Evolutionary conservation across 495 filamentous ascomycete genomes (phyloP).

Genomic region (Xylaria venustula): DNA sequence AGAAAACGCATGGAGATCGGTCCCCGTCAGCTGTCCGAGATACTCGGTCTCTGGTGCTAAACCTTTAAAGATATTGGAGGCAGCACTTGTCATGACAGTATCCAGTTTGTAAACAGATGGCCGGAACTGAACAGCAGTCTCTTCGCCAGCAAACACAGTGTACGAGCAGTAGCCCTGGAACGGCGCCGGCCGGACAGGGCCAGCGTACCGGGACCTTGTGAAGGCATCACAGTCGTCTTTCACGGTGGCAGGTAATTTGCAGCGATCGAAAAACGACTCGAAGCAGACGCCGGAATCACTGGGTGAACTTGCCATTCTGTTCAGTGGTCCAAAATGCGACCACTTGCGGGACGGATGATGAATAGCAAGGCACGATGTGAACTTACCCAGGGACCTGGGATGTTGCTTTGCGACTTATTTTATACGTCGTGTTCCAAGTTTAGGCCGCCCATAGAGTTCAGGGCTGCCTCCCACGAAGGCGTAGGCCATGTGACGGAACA

Average conservation of each 20-base stretch:
- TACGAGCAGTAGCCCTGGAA: conserved; percentile 55
- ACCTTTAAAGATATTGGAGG: conserved; percentile 35
- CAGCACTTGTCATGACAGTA: conserved; percentile 35
- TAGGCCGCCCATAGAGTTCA: not conserved
- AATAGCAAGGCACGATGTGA: not conserved
- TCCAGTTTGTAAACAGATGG: conserved; percentile 43
- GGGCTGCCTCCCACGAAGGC: not conserved
- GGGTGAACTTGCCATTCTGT: conserved; percentile 18
- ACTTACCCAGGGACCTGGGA: not conserved
- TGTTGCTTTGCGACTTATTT: not conserved
- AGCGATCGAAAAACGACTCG: conserved; percentile 26
- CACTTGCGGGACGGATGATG: not conserved
- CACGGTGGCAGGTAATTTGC: conserved; percentile 17
- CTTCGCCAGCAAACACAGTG: conserved; percentile 40
- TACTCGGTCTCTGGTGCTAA: conserved; percentile 38
- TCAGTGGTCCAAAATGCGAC: not conserved
- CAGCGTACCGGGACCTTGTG: conserved; percentile 17
- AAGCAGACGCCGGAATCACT: conserved; percentile 22
- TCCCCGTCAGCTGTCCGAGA: conserved; percentile 19
- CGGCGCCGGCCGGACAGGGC: conserved; percentile 23
- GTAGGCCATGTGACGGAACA: conserved; percentile 20
- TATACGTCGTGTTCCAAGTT: not conserved
- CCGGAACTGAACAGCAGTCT: conserved; percentile 51
- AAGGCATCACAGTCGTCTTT: conserved; percentile 27
- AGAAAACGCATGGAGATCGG: conserved; percentile 36